A percentile compares a stretch with the other conserved stretches of the same genome.
Evolutionary conservation across 2,329 filamentous ascomycete genomes (phyloP).

Genomic region (Coniochaeta prunicola): DNA sequence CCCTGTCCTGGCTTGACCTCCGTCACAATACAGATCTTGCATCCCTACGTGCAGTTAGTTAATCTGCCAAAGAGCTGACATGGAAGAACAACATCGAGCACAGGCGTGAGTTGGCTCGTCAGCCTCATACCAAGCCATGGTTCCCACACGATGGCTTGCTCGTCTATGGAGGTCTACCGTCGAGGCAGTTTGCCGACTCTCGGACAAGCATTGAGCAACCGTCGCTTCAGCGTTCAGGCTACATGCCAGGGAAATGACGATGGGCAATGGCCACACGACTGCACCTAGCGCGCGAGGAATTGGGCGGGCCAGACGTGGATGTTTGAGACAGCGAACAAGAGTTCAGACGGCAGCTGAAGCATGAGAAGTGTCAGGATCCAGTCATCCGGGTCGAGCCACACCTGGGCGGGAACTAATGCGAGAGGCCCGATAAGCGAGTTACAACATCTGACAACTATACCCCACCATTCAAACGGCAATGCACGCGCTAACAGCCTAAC

Average conservation of each 20-base stretch:
- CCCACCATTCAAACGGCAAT: background rate
- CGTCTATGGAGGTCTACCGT: background rate
- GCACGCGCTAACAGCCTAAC: background rate
- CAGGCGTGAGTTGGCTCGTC: background rate
- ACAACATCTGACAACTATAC: background rate
- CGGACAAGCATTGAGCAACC: background rate
- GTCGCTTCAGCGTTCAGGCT: background rate
- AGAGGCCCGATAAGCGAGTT: background rate
- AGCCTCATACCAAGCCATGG: background rate
- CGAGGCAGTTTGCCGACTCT: background rate
- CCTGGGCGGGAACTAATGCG: background rate
- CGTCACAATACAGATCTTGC: background rate
- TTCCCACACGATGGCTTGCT: background rate
- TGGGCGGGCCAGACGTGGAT: constrained; percentile 1
- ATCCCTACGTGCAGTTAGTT: background rate
- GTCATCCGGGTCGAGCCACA: constrained; percentile 3
- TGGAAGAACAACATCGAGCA: background rate
- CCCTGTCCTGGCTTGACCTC: background rate
- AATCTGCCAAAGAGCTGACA: background rate
- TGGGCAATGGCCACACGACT: background rate
- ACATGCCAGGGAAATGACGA: background rate
- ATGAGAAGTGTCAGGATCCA: constrained; percentile 16
- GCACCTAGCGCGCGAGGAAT: background rate
- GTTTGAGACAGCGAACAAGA: constrained; percentile 12
- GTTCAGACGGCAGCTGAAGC: constrained; percentile 25